Conservation (phyloP, 345 rosid genomes). For the Ailanthus altissimus region DNA sequence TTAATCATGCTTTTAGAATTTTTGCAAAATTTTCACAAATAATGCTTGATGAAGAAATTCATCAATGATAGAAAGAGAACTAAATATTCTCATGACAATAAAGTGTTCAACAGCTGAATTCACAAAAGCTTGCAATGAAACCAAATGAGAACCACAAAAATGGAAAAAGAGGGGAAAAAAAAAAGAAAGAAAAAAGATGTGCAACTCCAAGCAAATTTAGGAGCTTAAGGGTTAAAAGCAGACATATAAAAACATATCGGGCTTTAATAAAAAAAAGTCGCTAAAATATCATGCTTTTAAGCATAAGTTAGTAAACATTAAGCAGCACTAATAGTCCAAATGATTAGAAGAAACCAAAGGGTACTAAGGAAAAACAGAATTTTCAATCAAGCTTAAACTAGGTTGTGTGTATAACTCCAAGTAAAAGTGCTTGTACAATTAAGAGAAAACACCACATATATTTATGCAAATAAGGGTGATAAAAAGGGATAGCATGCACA, state of each 20-base stretch:
- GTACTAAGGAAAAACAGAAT: background rate
- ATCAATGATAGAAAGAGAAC: background rate
- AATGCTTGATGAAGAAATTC: background rate
- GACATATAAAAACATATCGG: background rate
- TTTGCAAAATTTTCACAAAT: background rate
- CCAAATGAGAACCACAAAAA: background rate
- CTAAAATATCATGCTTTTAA: background rate
- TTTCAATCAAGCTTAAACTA: background rate
- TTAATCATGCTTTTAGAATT: background rate
- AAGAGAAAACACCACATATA: background rate
- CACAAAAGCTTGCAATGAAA: background rate
- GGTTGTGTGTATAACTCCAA: background rate
- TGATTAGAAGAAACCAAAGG: background rate
- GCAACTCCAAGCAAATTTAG: background rate
- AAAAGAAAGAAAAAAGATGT: background rate
- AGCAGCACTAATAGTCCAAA: background rate
- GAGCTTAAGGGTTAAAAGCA: background rate
- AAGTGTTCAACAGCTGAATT: background rate
- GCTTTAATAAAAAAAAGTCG: background rate
- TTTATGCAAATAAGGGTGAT: background rate
- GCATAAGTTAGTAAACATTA: background rate
- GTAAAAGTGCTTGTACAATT: background rate
- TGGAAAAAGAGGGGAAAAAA: background rate
- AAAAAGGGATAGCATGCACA: background rate
- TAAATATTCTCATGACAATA: background rate